A percentile compares a stretch with the other conserved stretches of the same genome.
Conservation (phyloP, 805 yeast genomes). For the Lipomyces oligophaga region DNA sequence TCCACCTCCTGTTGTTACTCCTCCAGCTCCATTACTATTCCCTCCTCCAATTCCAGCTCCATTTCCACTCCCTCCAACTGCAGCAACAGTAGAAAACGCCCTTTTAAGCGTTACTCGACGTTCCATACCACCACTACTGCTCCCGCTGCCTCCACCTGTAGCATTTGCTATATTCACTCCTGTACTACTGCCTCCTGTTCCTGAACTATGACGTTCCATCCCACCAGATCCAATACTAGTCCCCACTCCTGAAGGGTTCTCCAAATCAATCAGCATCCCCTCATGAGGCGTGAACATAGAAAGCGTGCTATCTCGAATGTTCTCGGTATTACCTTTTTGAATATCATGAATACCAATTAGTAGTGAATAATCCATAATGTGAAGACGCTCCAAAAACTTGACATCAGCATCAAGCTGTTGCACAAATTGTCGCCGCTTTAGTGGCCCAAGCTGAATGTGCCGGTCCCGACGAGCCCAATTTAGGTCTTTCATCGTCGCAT, state of each 20-base stretch:
- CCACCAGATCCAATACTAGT: too few species aligned
- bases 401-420: constrained; percentile 76
- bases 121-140: too few species aligned
- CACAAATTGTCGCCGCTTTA: constrained; percentile 55
- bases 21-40: too few species aligned
- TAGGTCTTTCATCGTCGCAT: constrained; percentile 66
- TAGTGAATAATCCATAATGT: constrained; percentile 94
- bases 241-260: constrained; percentile 24
- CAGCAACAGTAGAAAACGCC: constrained; percentile 20
- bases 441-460: constrained; percentile 70
- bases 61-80: too few species aligned
- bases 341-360: constrained; percentile 84
- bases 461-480: constrained; percentile 76
- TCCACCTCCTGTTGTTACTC: too few species aligned
- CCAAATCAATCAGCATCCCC: constrained; percentile 14
- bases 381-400: constrained; percentile 60
- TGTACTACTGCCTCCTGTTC: too few species aligned
- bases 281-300: constrained; percentile 38
- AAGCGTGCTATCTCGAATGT: constrained; percentile 37
- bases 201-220: too few species aligned
- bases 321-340: constrained; percentile 50
- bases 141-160: too few species aligned
- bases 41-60: too few species aligned
- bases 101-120: constrained; percentile 18
- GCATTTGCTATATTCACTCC: too few species aligned